Conservation (phyloP, 768 basidiomycete species). For the Hemileccinum rubropunctum region DNA sequence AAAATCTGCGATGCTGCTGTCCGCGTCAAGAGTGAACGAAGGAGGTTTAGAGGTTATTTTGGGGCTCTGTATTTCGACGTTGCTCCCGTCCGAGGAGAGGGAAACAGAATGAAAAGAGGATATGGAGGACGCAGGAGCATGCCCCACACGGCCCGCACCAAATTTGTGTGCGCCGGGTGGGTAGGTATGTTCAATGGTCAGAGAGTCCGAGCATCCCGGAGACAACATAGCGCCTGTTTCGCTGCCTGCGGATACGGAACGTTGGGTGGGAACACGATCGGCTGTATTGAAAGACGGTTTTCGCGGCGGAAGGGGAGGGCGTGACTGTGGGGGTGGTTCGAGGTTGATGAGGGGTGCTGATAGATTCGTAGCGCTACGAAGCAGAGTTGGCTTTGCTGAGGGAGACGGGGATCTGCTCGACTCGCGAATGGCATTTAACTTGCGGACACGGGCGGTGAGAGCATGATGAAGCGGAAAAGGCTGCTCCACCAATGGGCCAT, state of each 20-base stretch:
- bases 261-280: slow-evolving; percentile 37
- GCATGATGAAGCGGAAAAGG: slow-evolving; percentile 13
- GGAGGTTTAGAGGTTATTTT: slow-evolving; percentile 34
- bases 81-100: slow-evolving; percentile 60
- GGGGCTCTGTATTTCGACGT: slow-evolving; percentile 16
- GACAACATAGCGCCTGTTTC: slow-evolving; percentile 20
- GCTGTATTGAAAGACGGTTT: slow-evolving; percentile 54
- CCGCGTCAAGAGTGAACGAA: slow-evolving; percentile 47
- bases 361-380: slow-evolving; percentile 6
- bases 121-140: slow-evolving; percentile 66
- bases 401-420: slow-evolving; percentile 25
- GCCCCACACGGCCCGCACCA: slow-evolving; percentile 37
- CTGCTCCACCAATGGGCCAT: slow-evolving; percentile 39
- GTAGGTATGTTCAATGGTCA: slow-evolving; percentile 59
- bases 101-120: slow-evolving; percentile 86
- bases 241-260: slow-evolving; percentile 12
- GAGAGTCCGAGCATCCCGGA: slow-evolving; percentile 43
- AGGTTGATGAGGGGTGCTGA: slow-evolving; percentile 53
- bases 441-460: slow-evolving; percentile 4
- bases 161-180: slow-evolving; percentile 41
- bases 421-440: slow-evolving; percentile 17
- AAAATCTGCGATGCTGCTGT: slow-evolving; percentile 35
- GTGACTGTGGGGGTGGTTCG: slow-evolving; percentile 46
- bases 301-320: slow-evolving; percentile 66
- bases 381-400: slow-evolving; percentile 6